Base-by-base conservation (phyloP, 352 stramenopile species). In the Elongisporangium undulatum region DNA sequence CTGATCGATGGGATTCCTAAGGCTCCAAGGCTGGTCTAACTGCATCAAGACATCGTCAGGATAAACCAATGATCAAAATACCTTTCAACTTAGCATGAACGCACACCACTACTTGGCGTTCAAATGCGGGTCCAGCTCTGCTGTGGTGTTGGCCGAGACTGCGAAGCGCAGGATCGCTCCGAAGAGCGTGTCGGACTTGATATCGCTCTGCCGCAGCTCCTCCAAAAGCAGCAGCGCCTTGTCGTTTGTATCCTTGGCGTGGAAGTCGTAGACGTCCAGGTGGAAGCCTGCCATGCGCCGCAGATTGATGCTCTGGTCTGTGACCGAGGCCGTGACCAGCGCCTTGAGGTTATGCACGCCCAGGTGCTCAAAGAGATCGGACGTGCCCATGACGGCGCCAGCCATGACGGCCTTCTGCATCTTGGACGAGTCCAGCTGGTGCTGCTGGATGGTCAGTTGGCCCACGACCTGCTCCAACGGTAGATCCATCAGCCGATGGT, bases 381-480 rank as follows among this genome's bases (percentile, higher is more conserved):
- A 50, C 1, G 52, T 57, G 5, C 51, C 67, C 0, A 78, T 50
- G 7, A 55, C 49, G 17, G 78, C 62, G 24, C 68, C 61, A 22
- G 67, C 59, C 24, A 71, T 22, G 38, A 15, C 21, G 12, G n/a
- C 49, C 1, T 51, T 53, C 12, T 48, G 16, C n/a, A 4, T 9
- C 4, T 45, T 34, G 8, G 26, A 34, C 4, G 26, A 41, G 49
- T 71, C 62, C 22, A 63, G 55, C 22, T 54, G 22, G 21, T 68
- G 64, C 51, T 69, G 66, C 20, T 69, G 45, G 3, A 77, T 51
- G 21, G 68, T 51, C 15, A 80, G 39, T 19, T 75, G 63, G 0
- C 69, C 72, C 9, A 81, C 48, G 17, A 72, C 58, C 21, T 64
- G 26, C 13, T 70, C 64, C n/a, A 81, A 56, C 41, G 57, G 23